Base-by-base conservation (phyloP, 768 basidiomycete species). In the Suillus luteus region DNA sequence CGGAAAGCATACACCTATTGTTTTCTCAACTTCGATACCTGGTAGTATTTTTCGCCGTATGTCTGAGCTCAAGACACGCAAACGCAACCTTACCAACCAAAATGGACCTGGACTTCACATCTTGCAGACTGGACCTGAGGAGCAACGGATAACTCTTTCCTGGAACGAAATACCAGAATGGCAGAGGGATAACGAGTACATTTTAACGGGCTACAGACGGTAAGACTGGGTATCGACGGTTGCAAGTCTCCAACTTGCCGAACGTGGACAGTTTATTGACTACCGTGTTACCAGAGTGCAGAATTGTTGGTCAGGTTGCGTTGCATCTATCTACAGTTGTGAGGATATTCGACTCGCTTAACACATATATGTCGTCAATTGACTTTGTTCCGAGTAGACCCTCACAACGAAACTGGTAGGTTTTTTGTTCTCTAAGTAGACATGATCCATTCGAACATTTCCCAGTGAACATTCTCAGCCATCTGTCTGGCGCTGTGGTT, bases 381-480 rank as follows among this genome's bases (percentile, higher is more conserved):
- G 64, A 69, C 59, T 64, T 54, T 64, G 49, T 61, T 62, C 55
- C 62, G 63, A 58, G 33, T 67, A 92, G 91, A 90, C 76, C 68
- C 90, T 63, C 91, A 93, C 74, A 93, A 92, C 68, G 91, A 92
- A 76, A 90, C 89, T 63, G 81, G 91, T 88, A 62, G 75, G 70
- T 60, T 33, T 40, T 57, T 43, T 27, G 22, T 52, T 59, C 44
- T 22, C 60, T 35, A 33, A n/a, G 27, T 11, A 17, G 31, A 60
- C 60, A 35, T 41, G n/a, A 44, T 61, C 61, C 62, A 33, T 67
- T 58, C 31, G 59, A 41, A 69, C 31, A 31, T 64, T 58, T 64
- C 65, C 69, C 60, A 92, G 92, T 95, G 62, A 96, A 96, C 76
- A 93, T 95, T 54, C 90, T 93, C 75, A 90, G 83, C 64, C 94